A percentile compares a stretch with the other conserved stretches of the same genome.
Evolutionary conservation across 2,329 filamentous ascomycete species (phyloP).

Genomic region (Phyllosticta capitalensis): DNA sequence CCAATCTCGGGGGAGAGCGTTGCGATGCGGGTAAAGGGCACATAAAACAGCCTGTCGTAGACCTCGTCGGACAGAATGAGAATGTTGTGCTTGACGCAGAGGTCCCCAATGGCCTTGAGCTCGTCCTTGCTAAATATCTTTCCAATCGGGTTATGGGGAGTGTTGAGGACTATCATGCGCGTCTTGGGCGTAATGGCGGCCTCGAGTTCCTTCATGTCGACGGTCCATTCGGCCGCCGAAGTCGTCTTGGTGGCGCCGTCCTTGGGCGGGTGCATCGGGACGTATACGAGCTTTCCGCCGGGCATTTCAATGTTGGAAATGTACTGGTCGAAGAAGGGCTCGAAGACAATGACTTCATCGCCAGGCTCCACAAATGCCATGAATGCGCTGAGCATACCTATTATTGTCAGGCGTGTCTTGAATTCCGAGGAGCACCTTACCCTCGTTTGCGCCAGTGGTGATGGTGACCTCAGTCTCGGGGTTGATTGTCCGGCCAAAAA

Average conservation of each 20-base stretch:
- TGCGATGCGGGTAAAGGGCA: conserved; percentile 85
- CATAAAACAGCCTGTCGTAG: conserved; percentile 91
- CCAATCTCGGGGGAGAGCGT: conserved; percentile 87
- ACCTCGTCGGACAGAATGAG: conserved; percentile 68
- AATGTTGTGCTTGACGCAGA: conserved; percentile 87
- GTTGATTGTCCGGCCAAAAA: conserved; percentile 72
- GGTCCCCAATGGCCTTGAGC: conserved; percentile 70
- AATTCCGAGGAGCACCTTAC: conserved; percentile 20
- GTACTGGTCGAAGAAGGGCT: conserved; percentile 99
- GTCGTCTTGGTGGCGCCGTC: conserved; percentile 71
- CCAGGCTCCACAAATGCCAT: conserved; percentile 94
- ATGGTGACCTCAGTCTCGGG: conserved; percentile 91
- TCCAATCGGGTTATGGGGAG: conserved; percentile 87
- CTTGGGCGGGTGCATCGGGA: conserved; percentile 82
- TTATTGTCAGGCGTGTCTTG: not conserved
- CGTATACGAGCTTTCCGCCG: conserved; percentile 87
- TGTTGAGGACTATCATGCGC: conserved; percentile 92
- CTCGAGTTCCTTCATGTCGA: conserved; percentile 77
- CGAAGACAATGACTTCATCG: conserved; percentile 95
- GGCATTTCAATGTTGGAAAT: conserved; percentile 99
- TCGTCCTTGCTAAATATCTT: conserved; percentile 87
- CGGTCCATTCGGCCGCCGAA: conserved; percentile 76
- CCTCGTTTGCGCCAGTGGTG: conserved; percentile 84
- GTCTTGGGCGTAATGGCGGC: conserved; percentile 74
- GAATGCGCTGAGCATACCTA: conserved; percentile 87